Evolutionary conservation across 2,329 filamentous ascomycete species (phyloP).

Genomic region (Hyphodiscus sp.): DNA sequence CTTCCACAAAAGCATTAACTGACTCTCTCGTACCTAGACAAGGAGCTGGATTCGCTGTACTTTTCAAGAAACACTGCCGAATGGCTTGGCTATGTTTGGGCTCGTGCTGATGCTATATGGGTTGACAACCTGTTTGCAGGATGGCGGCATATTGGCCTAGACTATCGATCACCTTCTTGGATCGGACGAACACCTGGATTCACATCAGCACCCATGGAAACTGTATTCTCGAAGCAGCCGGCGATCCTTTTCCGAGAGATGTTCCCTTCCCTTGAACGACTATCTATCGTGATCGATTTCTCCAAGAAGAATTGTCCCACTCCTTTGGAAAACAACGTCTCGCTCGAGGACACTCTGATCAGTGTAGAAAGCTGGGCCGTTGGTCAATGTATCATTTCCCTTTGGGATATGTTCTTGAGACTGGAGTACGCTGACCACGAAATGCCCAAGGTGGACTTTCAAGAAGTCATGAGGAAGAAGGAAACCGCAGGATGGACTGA

Average conservation of each 20-base stretch:
- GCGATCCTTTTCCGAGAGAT: background rate
- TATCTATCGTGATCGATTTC: background rate
- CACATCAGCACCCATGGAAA: background rate
- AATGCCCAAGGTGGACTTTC: background rate
- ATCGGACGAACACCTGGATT: background rate
- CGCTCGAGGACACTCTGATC: background rate
- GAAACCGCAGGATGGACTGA: background rate
- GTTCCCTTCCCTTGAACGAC: background rate
- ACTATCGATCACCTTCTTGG: background rate
- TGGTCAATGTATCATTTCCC: background rate
- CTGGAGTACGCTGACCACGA: background rate
- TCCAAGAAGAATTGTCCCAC: background rate
- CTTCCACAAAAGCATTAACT: too few relatives aligned
- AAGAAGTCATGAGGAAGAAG: background rate
- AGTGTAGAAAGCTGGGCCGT: background rate
- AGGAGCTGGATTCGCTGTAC: background rate
- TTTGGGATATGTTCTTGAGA: background rate
- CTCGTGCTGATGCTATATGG: background rate
- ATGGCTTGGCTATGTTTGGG: background rate
- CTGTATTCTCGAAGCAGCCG: background rate
- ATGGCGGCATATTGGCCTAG: background rate
- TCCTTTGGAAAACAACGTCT: background rate
- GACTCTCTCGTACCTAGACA: background rate
- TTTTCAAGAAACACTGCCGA: background rate
- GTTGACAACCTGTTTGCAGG: background rate